Conservation (phyloP, 768 basidiomycete genomes). For the Mycena belliarum region DNA sequence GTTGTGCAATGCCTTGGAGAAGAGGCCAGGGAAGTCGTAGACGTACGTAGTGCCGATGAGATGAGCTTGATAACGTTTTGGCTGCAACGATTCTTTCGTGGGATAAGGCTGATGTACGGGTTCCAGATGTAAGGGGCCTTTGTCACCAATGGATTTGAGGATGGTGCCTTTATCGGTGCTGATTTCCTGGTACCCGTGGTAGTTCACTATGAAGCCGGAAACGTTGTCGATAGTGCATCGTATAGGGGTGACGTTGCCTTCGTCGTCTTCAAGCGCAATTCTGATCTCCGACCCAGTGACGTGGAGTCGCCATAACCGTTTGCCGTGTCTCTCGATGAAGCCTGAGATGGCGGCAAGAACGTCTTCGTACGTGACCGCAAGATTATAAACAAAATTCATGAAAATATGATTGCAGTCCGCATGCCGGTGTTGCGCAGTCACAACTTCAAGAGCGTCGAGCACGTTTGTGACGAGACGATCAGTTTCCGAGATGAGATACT, state of each 20-base stretch:
- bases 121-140: constrained; percentile 94
- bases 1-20: constrained; percentile 94
- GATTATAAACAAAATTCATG: constrained; percentile 98
- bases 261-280: constrained; percentile 89
- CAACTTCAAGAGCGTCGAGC: constrained; percentile 93
- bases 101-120: constrained; percentile 92
- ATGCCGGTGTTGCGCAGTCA: constrained; percentile 84
- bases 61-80: constrained; percentile 98
- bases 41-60: constrained; percentile 98
- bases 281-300: constrained; percentile 98
- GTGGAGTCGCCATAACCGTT: constrained; percentile 95
- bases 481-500: constrained; percentile 98
- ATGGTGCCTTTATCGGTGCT: constrained; percentile 95
- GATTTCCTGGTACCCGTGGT: constrained; percentile 97
- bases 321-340: constrained; percentile 98
- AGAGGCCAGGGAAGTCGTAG: constrained; percentile 99
- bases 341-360: constrained; percentile 97
- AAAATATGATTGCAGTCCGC: constrained; percentile 99
- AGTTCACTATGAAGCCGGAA: constrained; percentile 98
- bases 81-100: constrained; percentile 97
- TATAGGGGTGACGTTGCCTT: constrained; percentile 94
- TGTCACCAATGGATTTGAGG: constrained; percentile 96
- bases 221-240: constrained; percentile 99
- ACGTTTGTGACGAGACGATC: constrained; percentile 94
- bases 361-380: constrained; percentile 93